Evolutionary conservation across 768 basidiomycete species (phyloP).

Genomic region (Suillus hirtellus): DNA sequence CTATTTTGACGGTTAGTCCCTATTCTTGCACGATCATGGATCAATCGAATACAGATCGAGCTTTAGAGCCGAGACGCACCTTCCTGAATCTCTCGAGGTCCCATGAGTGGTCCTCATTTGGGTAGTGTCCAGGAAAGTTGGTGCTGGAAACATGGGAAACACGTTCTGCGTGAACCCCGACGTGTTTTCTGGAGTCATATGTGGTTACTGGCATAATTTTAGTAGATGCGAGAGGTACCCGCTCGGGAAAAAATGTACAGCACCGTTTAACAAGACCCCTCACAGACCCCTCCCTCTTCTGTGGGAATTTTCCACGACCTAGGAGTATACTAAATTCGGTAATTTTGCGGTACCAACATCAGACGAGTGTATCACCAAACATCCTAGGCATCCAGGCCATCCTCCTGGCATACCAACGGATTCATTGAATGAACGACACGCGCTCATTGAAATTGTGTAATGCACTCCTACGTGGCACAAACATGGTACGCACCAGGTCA

Average conservation of each 20-base stretch:
- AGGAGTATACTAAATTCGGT: no score
- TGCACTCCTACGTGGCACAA: no score
- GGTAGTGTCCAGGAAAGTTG: conserved; percentile 88
- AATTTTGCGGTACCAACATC: no score
- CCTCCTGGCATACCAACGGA: no score
- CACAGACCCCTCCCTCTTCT: no score
- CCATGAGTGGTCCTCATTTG: conserved; percentile 87
- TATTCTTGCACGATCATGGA: conserved; percentile 37
- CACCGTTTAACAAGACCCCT: not conserved
- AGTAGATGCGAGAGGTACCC: not conserved
- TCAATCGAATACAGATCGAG: conserved; percentile 4
- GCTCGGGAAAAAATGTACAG: conserved; percentile 1
- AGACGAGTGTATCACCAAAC: no score
- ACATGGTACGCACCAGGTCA: no score
- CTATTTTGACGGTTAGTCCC: conserved; percentile 74
- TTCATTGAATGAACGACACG: no score
- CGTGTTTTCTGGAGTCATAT: conserved; percentile 53
- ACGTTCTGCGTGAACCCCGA: conserved; percentile 68
- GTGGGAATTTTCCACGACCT: no score
- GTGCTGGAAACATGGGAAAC: conserved; percentile 83
- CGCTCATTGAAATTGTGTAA: no score
- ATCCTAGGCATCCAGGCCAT: no score
- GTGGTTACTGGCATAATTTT: conserved; percentile 9
- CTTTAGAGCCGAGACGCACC: conserved; percentile 45
- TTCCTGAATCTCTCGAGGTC: conserved; percentile 69